phyloP scores from a whole-genome alignment of 2,329 filamentous ascomycete genomes.

The Thielaviopsis cerberus region DNA sequence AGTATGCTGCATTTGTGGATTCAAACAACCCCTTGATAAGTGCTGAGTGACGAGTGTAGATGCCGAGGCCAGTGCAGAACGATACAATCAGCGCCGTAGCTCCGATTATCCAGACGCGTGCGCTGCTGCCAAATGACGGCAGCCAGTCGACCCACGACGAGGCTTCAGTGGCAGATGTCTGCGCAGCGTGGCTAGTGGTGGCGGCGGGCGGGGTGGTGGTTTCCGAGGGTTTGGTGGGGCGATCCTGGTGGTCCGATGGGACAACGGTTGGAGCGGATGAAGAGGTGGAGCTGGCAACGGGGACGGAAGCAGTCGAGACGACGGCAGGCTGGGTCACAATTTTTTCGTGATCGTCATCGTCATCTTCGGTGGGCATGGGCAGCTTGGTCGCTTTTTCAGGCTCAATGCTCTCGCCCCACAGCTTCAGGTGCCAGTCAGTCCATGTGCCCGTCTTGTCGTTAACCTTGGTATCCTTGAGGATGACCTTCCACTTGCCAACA shows the following conservation, averaged over 20 bases:
- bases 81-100: conserved; percentile 64
- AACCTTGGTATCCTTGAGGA: conserved; percentile 66
- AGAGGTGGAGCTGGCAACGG: conserved; percentile 46
- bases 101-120: conserved; percentile 86
- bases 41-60: no score
- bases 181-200: conserved; percentile 13
- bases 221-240: conserved; percentile 32
- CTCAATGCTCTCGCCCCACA: conserved; percentile 83
- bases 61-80: conserved; percentile 66
- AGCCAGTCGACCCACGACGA: conserved; percentile 70
- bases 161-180: conserved; percentile 18
- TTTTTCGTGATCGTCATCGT: conserved; percentile 64
- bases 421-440: conserved; percentile 77
- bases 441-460: conserved; percentile 67
- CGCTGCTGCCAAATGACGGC: conserved; percentile 75
- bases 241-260: conserved; percentile 45
- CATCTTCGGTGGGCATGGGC: conserved; percentile 65
- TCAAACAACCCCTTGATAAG: no score
- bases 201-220: conserved; percentile 13
- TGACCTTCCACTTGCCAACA: conserved; percentile 73
- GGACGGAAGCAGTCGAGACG: conserved; percentile 23
- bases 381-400: conserved; percentile 51
- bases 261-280: conserved; percentile 25
- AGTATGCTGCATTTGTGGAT: no score
- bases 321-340: conserved; percentile 38